Base-by-base conservation (phyloP, 2,329 filamentous ascomycete genomes). In the Colletotrichum neosansevieriae region DNA sequence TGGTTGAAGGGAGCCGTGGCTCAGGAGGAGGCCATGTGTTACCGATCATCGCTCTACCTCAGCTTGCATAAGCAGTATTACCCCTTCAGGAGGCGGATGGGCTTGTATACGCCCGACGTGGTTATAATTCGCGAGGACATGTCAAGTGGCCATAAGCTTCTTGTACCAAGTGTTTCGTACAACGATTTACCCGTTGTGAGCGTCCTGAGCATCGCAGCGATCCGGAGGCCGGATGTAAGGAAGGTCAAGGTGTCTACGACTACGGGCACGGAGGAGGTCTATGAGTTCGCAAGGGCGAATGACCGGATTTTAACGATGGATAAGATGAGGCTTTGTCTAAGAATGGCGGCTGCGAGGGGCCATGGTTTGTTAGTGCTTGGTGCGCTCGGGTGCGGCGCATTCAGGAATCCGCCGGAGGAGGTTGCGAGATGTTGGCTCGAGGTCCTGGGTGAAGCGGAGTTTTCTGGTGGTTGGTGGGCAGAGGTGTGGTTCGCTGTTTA, bases 1-100 rank as follows among this genome's bases (percentile, higher is more conserved):
- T 92, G 89, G 84, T 75, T 84, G 4, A 83, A 82, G 42, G 90
- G 90, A 40, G 82, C 88, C 62, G 77, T 86, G 34, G 90, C 90
- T 0, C 91, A 93, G 76, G 90, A 93, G 78, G 91, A 93, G 79
- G 85, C 86, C 3, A 82, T 93, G 6, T 92, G 89, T 78, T 90
- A 89, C 74, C 86, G 90, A 49, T 88, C 84, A 51, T 85, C 86
- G 0, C 82, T 89, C 7, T 83, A 77, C 32, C 73, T 82, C 34
- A 84, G 84, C 19, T 78, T 89, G 1, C 78, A 82, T 65, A 71
- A 74, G 21, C 71, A 74, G 15, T 85, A 84, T 73, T 91, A 91
- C 74, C 88, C 88, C 0, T 80, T 88, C 67, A 42, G 57, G 6
- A 76, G 81, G 13, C 77, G 81, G 6, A 82, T 83, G 62, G 86